These are phyloP conservation scores for Phytophthora podocarpi DNA, from an alignment of 352 stramenopile genomes.

Conservation along the genomic window DNA sequence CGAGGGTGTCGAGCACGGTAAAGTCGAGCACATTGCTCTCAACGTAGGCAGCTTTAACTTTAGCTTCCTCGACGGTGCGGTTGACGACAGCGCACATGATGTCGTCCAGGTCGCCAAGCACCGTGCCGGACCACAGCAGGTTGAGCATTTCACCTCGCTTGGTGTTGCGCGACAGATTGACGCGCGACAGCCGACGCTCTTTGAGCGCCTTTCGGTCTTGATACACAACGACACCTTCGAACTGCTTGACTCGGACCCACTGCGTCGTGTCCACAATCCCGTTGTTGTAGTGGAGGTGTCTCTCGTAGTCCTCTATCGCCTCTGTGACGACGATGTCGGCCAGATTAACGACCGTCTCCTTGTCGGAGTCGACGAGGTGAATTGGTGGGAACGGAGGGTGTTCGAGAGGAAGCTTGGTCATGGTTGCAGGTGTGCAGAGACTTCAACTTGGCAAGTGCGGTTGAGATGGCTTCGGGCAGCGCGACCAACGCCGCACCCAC, in stretches of 20 bases:
- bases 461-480: neutral
- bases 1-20: conserved; percentile 46
- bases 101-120: conserved; percentile 45
- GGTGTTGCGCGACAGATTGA: conserved; percentile 4
- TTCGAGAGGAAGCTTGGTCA: conserved; percentile 41
- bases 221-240: conserved; percentile 43
- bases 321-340: conserved; percentile 30
- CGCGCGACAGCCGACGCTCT: conserved; percentile 28
- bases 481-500: neutral
- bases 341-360: conserved; percentile 30
- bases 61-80: conserved; percentile 29
- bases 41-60: conserved; percentile 40
- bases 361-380: conserved; percentile 30
- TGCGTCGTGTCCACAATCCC: conserved; percentile 30
- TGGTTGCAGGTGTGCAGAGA: conserved; percentile 12
- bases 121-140: conserved; percentile 46
- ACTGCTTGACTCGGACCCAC: conserved; percentile 44
- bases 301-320: conserved; percentile 37
- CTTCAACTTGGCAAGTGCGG: conserved; percentile 24
- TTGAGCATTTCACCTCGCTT: conserved; percentile 29
- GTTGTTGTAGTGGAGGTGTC: conserved; percentile 18
- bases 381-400: conserved; percentile 40
- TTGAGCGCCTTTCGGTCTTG: conserved; percentile 37
- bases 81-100: conserved; percentile 44
- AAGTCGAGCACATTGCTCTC: conserved; percentile 51